Conservation (phyloP, 306 rosid species). For the Begonia fuchsioides region DNA sequence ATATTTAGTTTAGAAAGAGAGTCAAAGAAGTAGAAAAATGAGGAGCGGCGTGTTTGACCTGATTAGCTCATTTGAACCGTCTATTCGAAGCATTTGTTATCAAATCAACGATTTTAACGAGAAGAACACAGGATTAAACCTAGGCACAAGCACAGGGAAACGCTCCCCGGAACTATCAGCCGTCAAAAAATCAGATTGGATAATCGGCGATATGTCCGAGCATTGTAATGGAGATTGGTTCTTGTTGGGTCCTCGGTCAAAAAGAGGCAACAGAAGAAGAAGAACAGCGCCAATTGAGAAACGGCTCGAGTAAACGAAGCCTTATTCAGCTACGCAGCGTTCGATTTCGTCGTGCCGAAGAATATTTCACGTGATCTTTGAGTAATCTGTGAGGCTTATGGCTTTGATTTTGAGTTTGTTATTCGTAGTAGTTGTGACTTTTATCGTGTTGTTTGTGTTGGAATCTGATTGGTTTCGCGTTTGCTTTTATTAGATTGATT, state of each 20-base stretch:
- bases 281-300: constrained; percentile 19
- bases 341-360: not conserved
- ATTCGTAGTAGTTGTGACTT: constrained; percentile 5
- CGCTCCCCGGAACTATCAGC: constrained; percentile 59
- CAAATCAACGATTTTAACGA: not conserved
- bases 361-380: too few relatives aligned
- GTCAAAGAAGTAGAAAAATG: not conserved
- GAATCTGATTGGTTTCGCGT: constrained; percentile 9
- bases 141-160: constrained; percentile 31
- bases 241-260: constrained; percentile 41
- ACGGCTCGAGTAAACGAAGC: constrained; percentile 32
- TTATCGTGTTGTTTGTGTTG: constrained; percentile 1
- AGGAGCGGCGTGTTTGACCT: not conserved
- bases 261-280: constrained; percentile 21
- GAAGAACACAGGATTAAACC: not conserved
- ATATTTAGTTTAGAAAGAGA: not conserved
- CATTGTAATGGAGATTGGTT: constrained; percentile 29
- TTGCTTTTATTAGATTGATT: constrained; percentile 24
- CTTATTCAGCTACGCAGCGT: constrained; percentile 3
- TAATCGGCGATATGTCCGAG: constrained; percentile 51
- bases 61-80: too few relatives aligned
- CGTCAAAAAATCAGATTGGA: constrained; percentile 40
- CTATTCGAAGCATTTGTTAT: too few relatives aligned
- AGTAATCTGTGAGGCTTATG: not conserved
- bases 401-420: constrained; percentile 1